These are phyloP conservation scores for Alnus rubra DNA, from an alignment of 306 rosid genomes.

Conservation along the genomic window DNA sequence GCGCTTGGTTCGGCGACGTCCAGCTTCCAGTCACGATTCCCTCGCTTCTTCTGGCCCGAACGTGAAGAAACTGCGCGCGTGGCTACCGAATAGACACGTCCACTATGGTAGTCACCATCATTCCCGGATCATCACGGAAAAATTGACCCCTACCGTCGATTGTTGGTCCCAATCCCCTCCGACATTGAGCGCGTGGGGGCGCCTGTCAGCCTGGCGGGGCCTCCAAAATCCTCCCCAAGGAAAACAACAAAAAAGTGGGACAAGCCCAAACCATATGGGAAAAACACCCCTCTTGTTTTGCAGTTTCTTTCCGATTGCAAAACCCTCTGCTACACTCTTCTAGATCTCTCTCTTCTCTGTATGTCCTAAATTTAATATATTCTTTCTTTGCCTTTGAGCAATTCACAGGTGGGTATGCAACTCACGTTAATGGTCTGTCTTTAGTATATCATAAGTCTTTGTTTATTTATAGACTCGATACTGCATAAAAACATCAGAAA, in stretches of 20 bases:
- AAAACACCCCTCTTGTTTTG: neutral
- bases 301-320: neutral
- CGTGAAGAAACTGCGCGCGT: neutral
- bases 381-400: constrained; percentile 8
- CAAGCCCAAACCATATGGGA: neutral
- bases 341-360: constrained; percentile 46
- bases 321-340: constrained; percentile 42
- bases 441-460: neutral
- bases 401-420: neutral
- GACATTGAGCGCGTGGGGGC: neutral
- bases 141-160: neutral
- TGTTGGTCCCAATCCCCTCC: neutral
- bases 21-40: neutral
- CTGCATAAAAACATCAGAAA: neutral
- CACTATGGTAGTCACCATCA: neutral
- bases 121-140: neutral
- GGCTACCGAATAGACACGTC: neutral
- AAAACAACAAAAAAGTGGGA: neutral
- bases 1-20: neutral
- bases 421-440: neutral
- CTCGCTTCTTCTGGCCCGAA: neutral
- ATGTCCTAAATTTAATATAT: neutral
- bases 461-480: too few species aligned
- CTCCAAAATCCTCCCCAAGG: neutral
- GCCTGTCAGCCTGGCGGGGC: neutral